phyloP scores from a whole-genome alignment of 2,329 filamentous ascomycete species.

The Emericellopsis atlantica region DNA sequence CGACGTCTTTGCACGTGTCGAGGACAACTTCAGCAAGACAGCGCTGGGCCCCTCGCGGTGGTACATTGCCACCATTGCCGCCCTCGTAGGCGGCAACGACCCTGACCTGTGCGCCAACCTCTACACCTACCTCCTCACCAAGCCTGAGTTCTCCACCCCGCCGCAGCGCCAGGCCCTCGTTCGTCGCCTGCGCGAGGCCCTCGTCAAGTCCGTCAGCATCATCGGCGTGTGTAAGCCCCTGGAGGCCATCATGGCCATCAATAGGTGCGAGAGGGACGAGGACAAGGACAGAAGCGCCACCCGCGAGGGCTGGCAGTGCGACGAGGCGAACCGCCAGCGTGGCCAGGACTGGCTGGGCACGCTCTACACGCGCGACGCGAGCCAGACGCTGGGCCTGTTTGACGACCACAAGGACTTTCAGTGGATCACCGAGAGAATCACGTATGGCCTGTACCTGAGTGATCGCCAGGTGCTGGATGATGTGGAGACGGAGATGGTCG shows the following conservation, averaged over 20 bases:
- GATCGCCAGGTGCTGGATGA: conserved; percentile 41
- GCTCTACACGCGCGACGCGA: conserved; percentile 38
- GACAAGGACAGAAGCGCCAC: conserved; percentile 43
- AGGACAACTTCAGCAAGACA: conserved; percentile 3
- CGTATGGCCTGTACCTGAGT: conserved; percentile 44
- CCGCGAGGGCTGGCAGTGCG: conserved; percentile 45
- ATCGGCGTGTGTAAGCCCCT: conserved; percentile 52
- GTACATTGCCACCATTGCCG: conserved; percentile 5
- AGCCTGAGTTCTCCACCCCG: conserved; percentile 29
- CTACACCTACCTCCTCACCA: conserved; percentile 29
- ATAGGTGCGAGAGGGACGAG: conserved; percentile 32
- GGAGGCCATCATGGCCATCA: conserved; percentile 45
- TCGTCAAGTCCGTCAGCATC: conserved; percentile 45
- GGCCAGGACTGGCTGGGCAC: conserved; percentile 42
- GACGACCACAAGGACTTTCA: conserved; percentile 24
- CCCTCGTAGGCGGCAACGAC: conserved; percentile 6
- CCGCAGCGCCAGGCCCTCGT: conserved; percentile 32
- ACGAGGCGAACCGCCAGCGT: conserved; percentile 37
- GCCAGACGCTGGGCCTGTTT: conserved; percentile 18
- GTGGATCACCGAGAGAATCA: conserved; percentile 41
- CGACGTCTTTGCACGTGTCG: conserved; percentile 4
- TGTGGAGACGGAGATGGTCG: conserved; percentile 41
- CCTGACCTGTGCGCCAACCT: conserved; percentile 2
- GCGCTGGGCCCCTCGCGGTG: conserved; percentile 4
- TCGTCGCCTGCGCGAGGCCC: conserved; percentile 39